Conservation (phyloP, 371 early-diverging fungal genomes). For the Mucor lusitanicus region DNA sequence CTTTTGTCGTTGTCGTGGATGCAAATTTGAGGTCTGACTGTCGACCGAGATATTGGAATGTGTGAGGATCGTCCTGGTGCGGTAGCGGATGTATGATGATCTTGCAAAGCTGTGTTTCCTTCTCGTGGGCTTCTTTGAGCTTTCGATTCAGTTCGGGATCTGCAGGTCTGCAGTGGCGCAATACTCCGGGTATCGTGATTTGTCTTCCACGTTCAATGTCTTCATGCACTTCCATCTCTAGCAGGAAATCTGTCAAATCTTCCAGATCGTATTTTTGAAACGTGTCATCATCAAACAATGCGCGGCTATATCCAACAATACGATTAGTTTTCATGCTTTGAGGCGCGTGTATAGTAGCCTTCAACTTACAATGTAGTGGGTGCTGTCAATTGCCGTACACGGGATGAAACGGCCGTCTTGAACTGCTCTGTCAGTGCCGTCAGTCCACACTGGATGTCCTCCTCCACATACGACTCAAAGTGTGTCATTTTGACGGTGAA, state of each 20-base stretch:
- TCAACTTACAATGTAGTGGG: conserved; percentile 7
- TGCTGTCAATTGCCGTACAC: neutral
- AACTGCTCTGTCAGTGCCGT: neutral
- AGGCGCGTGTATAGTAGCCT: no score
- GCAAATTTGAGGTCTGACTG: neutral
- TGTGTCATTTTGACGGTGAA: neutral
- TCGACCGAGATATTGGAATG: conserved; percentile 9
- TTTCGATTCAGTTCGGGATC: neutral
- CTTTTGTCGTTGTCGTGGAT: conserved; percentile 13
- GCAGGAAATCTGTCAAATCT: conserved; percentile 4
- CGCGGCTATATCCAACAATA: neutral
- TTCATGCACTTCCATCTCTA: conserved; percentile 11
- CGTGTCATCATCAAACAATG: neutral
- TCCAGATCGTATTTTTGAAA: neutral
- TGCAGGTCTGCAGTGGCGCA: neutral
- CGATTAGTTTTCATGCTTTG: no score
- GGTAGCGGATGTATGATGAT: neutral
- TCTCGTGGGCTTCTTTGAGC: conserved; percentile 11
- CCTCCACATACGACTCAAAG: neutral
- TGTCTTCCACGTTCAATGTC: neutral
- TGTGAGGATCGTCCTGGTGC: neutral
- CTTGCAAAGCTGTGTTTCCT: conserved; percentile 1
- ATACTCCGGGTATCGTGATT: conserved; percentile 1
- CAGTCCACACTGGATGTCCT: neutral
- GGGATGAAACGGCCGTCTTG: neutral